Evolutionary conservation across 192 early-diverging fungal species (phyloP), one percentile per base, ranked within the genome.

Genomic region (Coemansia sp.): DNA sequence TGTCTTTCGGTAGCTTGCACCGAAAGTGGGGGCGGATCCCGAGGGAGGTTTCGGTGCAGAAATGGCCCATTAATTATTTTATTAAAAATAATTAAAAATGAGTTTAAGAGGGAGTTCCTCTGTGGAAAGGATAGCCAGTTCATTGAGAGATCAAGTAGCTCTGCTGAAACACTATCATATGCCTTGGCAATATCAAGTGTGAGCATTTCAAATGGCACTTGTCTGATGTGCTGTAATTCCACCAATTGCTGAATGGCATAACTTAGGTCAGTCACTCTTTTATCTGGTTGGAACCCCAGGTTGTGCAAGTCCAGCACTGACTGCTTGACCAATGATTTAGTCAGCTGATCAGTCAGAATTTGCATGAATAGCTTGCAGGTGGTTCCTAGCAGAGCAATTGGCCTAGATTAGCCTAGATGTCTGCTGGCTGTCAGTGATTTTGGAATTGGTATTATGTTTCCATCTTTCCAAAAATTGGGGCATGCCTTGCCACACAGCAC

Each of bases 111-210:
- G n/a, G n/a, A n/a, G n/a, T n/a, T n/a, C n/a, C n/a, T 22, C 4
- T 1, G 19, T 9, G 61, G 67, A 0, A 63, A 11, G 0, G 49
- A 21, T 16, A 69, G 16, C 0, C 61, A n/a, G 4, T 15, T 7
- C 15, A 69, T 48, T 1, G 67, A 69, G 9, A 40, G 1, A 6
- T 55, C 45, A 0, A 69, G 19, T 1, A 69, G 41, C 15, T 43
- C 18, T 4, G 32, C 41, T 8, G 22, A 15, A 1, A 69, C 52
- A 26, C 60, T 62, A 41, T 69, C 61, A 45, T 69, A 69, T 26
- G 67, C 67, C 48, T 69, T 69, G 2, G 61, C 67, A 0, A 69
- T 61, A 26, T 69, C 67, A 2, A 69, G 51, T 5, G 45, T 22
- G 6, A 69, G 67, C 39, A 69, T 62, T 10, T 56, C 41, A 16